Evolutionary conservation across 2,329 filamentous ascomycete genomes (phyloP), one percentile per base, ranked within the genome.

Genomic region (Curvularia lunata): DNA sequence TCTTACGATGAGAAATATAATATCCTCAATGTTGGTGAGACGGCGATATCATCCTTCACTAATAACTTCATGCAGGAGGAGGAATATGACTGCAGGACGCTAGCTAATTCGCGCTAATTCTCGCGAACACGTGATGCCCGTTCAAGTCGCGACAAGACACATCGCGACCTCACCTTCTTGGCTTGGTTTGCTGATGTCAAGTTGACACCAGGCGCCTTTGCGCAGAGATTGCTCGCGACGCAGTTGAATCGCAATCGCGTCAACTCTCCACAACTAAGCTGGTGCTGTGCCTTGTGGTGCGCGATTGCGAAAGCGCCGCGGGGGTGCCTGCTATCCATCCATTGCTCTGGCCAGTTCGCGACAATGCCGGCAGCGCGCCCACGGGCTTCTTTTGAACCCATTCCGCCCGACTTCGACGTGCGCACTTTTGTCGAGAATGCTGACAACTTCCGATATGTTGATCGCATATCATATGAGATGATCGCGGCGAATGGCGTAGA

Each of bases 351-450:
- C 48, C 7, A 34, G 34, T 37, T 45, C 46, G 48, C 51, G 46
- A 50, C 70, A 27, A 97, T 97, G 92, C 90, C 91, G 53, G 84
- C 89, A 13, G 82, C 89, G 57, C 88, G 93, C 68, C 91, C 91
- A 0, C 89, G 92, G 72, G 92, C 92, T 16, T 91, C 92, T 50
- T 98, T 98, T 76, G 92, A 96, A 75, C 93, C 94, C 1, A 91
- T 98, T 46, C 86, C 92, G 0, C 93, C 93, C 0, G 87, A 94
- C 70, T 86, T 98, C 56, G 89, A 98, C 72, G 82, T 98, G 16
- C 80, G 86, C 38, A 79, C 80, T 1, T 82, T 98, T 1, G 91
- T 98, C 16, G 88, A 95, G 56, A 84, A 84, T 8, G 91, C 89
- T 0, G 83, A 88, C 2, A 97, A 96, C 71, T 96, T 99, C 71